Conservation (phyloP, 2,329 filamentous ascomycete genomes). For the Chaetomium strumarium region DNA sequence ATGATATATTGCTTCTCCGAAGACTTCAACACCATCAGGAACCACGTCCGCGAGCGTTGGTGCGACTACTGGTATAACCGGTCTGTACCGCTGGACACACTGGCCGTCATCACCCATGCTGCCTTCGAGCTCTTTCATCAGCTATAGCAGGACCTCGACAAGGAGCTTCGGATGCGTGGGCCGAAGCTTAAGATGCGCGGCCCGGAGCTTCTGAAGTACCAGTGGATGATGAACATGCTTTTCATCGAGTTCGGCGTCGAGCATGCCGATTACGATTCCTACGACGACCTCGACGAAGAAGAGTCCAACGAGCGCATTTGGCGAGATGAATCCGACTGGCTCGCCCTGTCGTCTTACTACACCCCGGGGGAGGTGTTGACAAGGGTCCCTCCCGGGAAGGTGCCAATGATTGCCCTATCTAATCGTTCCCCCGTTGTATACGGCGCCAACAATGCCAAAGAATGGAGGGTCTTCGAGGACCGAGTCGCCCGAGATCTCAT, state of each 20-base stretch:
- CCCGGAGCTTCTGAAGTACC: constrained; percentile 20
- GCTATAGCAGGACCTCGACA: constrained; percentile 26
- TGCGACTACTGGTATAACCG: constrained; percentile 29
- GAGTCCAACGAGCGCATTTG: constrained; percentile 25
- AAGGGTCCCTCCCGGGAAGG: constrained; percentile 24
- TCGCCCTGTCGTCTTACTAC: constrained; percentile 23
- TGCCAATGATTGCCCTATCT: constrained; percentile 20
- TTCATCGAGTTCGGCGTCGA: constrained; percentile 26
- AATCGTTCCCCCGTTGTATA: constrained; percentile 17
- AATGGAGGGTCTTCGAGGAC: constrained; percentile 18
- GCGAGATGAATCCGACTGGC: constrained; percentile 27
- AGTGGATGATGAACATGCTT: constrained; percentile 26
- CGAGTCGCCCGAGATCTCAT: constrained; percentile 23
- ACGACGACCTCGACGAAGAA: constrained; percentile 15
- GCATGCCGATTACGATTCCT: constrained; percentile 27
- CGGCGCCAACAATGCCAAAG: constrained; percentile 17
- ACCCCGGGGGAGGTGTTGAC: constrained; percentile 18
- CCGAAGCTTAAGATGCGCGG: constrained; percentile 8
- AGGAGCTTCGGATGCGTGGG: constrained; percentile 13
- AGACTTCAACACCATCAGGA: constrained; percentile 30
- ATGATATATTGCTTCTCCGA: constrained; percentile 33
- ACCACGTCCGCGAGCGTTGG: constrained; percentile 29
- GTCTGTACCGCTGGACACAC: constrained; percentile 22
- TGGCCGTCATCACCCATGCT: constrained; percentile 30
- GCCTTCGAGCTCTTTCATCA: constrained; percentile 30